These are phyloP conservation scores for Paracorniculantispora psalliotae DNA, from an alignment of 2,329 filamentous ascomycete species.

Conservation along the genomic window DNA sequence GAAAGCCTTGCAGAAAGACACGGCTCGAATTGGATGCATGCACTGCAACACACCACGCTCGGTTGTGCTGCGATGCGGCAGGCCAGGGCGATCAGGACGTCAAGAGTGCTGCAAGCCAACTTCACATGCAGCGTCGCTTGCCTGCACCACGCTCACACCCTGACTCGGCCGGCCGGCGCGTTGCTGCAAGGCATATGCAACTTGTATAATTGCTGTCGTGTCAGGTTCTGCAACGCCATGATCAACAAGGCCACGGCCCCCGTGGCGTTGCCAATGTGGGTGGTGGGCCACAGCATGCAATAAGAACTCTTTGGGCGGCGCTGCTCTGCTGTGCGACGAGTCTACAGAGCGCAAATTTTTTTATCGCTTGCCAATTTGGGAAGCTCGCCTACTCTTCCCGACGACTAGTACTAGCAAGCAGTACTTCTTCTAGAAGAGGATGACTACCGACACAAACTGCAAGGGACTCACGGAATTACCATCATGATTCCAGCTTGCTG, in stretches of 20 bases:
- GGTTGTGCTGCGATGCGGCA: background rate
- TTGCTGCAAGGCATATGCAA: too few relatives aligned
- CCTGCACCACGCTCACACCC: background rate
- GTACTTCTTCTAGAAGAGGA: too few relatives aligned
- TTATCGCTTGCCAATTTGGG: constrained; percentile 3
- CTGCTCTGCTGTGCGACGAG: background rate
- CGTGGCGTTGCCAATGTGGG: background rate
- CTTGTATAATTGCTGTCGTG: background rate
- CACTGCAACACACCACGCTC: background rate
- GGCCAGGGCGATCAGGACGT: background rate
- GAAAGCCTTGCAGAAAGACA: background rate
- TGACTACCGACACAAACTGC: background rate
- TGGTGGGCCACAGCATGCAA: background rate
- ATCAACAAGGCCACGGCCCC: background rate
- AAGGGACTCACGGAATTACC: background rate
- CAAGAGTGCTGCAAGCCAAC: background rate
- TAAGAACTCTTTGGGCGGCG: background rate
- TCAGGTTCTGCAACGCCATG: background rate
- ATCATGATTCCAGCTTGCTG: background rate
- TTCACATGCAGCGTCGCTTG: background rate
- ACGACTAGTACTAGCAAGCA: background rate
- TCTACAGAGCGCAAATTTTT: background rate
- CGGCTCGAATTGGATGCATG: background rate
- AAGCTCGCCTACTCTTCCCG: constrained; percentile 1
- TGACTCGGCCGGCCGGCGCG: background rate